Conservation (phyloP, 2,329 filamentous ascomycete species). For the Sporothrix brasiliensis region DNA sequence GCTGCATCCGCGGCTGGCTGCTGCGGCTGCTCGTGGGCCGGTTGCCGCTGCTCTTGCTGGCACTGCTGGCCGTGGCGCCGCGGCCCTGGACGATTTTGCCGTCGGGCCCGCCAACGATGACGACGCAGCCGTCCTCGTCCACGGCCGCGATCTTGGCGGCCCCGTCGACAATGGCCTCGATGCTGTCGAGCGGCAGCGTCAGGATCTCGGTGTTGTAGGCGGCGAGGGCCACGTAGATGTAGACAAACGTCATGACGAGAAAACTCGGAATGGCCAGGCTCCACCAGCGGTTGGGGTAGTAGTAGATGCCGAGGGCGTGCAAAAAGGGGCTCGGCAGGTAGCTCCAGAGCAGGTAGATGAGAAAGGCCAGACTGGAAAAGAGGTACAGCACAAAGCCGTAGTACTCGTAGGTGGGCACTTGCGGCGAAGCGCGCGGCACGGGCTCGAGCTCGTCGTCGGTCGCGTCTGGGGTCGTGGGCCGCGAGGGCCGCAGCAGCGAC, state of each 20-base stretch:
- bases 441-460: conserved; percentile 82
- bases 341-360: conserved; percentile 75
- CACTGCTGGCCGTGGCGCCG: conserved; percentile 26
- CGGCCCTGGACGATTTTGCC: conserved; percentile 31
- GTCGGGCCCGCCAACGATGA: conserved; percentile 32
- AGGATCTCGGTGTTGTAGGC: conserved; percentile 88
- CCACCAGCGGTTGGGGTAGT: conserved; percentile 99
- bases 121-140: conserved; percentile 43
- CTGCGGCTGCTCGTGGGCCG: conserved; percentile 23
- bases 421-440: conserved; percentile 82
- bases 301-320: conserved; percentile 89
- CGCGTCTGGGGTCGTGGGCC: conserved; percentile 90
- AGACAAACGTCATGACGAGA: conserved; percentile 83
- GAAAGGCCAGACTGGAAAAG: conserved; percentile 79
- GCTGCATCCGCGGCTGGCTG: conserved; percentile 9
- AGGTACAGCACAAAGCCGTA: conserved; percentile 98
- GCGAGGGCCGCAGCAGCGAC: conserved; percentile 83
- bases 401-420: conserved; percentile 99
- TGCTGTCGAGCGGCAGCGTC: conserved; percentile 74
- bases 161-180: conserved; percentile 91
- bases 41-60: conserved; percentile 40
- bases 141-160: conserved; percentile 83
- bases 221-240: conserved; percentile 91
- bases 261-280: conserved; percentile 88
- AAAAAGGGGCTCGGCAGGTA: conserved; percentile 91